A percentile compares a stretch with the other conserved stretches of the same genome.
Evolutionary conservation across 208 protist genomes (phyloP).

Genomic region (Wallacemonas collosoma): DNA sequence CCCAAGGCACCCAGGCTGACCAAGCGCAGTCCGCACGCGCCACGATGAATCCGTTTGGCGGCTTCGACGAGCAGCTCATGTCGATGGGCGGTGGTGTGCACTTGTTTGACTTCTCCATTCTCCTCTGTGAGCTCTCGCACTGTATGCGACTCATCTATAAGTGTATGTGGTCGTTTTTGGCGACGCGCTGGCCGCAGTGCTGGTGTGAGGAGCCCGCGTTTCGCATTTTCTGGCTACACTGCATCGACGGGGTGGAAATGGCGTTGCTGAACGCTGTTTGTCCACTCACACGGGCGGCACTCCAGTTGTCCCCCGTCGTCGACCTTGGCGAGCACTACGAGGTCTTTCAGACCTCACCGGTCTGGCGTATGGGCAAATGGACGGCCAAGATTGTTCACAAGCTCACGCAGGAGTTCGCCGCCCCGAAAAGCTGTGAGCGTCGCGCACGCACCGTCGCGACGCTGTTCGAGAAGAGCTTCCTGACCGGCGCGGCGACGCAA

Average conservation of each 20-base stretch:
- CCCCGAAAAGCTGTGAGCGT: conserved; percentile 64
- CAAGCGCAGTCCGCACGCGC: neutral
- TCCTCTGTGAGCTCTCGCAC: conserved; percentile 51
- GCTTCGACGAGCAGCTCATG: conserved; percentile 19
- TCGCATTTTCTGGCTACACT: conserved; percentile 50
- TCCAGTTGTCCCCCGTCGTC: conserved; percentile 32
- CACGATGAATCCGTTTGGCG: conserved; percentile 10
- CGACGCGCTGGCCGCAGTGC: conserved; percentile 56
- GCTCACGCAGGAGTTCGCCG: conserved; percentile 59
- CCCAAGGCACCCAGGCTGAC: neutral
- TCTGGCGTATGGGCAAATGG: conserved; percentile 75
- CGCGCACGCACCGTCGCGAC: conserved; percentile 54
- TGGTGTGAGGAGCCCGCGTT: conserved; percentile 61
- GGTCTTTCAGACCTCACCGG: conserved; percentile 54
- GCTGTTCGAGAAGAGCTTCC: conserved; percentile 47
- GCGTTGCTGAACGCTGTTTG: conserved; percentile 37
- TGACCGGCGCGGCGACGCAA: conserved; percentile 40
- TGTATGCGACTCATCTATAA: conserved; percentile 79
- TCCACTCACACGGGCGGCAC: conserved; percentile 41
- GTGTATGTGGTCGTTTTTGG: conserved; percentile 60
- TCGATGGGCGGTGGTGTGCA: conserved; percentile 18
- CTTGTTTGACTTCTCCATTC: conserved; percentile 37
- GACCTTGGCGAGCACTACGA: conserved; percentile 64
- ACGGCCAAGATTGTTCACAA: conserved; percentile 46
- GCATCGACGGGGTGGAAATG: conserved; percentile 37